phyloP scores from a whole-genome alignment of 2,329 filamentous ascomycete species.

The Ceratocystis cubensis region DNA sequence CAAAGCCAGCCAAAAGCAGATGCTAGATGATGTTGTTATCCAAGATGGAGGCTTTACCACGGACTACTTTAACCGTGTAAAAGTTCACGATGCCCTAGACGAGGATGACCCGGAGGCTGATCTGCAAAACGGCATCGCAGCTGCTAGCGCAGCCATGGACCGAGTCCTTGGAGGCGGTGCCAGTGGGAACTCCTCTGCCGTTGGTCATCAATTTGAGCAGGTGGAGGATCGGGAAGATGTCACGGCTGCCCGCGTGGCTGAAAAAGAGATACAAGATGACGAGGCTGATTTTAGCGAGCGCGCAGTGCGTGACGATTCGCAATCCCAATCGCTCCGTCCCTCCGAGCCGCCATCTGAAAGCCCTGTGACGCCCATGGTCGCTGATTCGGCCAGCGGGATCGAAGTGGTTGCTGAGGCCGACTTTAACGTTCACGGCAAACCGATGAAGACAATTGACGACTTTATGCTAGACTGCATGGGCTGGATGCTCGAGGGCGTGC shows the following conservation, averaged over 20 bases:
- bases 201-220: constrained; percentile 70
- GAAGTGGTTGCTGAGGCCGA: constrained; percentile 35
- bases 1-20: constrained; percentile 93
- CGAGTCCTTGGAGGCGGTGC: constrained; percentile 51
- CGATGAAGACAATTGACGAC: constrained; percentile 54
- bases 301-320: constrained; percentile 23
- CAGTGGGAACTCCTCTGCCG: constrained; percentile 43
- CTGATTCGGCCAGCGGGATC: constrained; percentile 25
- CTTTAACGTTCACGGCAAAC: constrained; percentile 46
- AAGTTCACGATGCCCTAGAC: constrained; percentile 29
- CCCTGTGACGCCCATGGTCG: constrained; percentile 9
- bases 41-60: constrained; percentile 97
- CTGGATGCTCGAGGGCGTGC: constrained; percentile 44
- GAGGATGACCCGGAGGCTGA: constrained; percentile 23
- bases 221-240: constrained; percentile 91
- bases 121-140: constrained; percentile 50
- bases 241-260: constrained; percentile 70
- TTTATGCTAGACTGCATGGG: constrained; percentile 62
- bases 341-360: constrained; percentile 8
- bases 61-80: constrained; percentile 75
- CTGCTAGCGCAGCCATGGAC: constrained; percentile 67
- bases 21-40: constrained; percentile 95
- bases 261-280: constrained; percentile 78
- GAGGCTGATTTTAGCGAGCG: constrained; percentile 69
- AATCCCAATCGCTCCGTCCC: constrained; percentile 10